A percentile compares a stretch with the other conserved stretches of the same genome.
These are phyloP conservation scores for Prunus salicina DNA, from an alignment of 306 rosid species.

Conservation along the genomic window DNA sequence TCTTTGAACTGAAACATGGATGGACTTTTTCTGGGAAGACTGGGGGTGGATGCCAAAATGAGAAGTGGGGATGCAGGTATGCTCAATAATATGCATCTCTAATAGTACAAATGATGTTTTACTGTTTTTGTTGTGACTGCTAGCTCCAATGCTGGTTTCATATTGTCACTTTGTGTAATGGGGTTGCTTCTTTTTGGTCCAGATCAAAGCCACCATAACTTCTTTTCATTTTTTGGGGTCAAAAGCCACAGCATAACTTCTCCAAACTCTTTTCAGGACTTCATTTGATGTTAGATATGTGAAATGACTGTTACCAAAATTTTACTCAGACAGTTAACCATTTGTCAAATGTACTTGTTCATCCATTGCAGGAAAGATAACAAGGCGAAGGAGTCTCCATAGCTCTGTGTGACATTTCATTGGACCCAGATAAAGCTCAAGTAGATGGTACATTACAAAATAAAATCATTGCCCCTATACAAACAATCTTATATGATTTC, in stretches of 20 bases:
- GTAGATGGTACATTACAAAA: background rate
- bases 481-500: background rate
- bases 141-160: background rate
- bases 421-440: background rate
- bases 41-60: slow-evolving; percentile 3
- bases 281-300: background rate
- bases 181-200: background rate
- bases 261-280: background rate
- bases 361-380: background rate
- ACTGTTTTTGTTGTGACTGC: background rate
- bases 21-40: slow-evolving; percentile 13
- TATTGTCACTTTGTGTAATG: background rate
- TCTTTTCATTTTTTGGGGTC: too few relatives aligned
- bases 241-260: background rate
- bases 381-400: background rate
- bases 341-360: background rate
- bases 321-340: background rate
- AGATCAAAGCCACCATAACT: background rate
- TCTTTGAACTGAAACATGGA: slow-evolving; percentile 7
- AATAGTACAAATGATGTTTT: background rate
- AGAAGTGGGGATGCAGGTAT: slow-evolving; percentile 16
- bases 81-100: background rate
- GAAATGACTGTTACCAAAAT: background rate
- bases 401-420: background rate
- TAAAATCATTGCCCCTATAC: background rate